Base-by-base conservation (phyloP, 140 eudicot species). In the Stevia rebaudiana region DNA sequence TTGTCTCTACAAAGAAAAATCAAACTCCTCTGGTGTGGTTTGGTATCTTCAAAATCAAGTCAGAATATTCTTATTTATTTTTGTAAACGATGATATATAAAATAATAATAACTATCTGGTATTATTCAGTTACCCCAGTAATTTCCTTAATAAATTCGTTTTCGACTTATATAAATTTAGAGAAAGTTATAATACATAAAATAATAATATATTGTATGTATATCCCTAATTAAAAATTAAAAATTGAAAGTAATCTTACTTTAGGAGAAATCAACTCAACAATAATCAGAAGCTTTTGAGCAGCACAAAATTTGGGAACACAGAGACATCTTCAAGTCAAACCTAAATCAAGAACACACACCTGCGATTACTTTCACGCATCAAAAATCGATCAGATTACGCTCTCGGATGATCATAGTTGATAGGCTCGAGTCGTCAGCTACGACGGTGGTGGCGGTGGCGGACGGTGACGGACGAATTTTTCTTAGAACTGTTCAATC, bases 371-470 rank as follows among this genome's bases (percentile, higher is more conserved):
- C 79, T 74, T 74, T 36, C 63, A 74, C 79, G 74, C 74, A 31
- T 58, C 69, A 58, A 12, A 3, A 48, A 37, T 47, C 63, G 22
- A 24, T 57, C 15, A 36, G 69, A 67, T 74, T 67, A 74, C 64
- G 64, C 55, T 24, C 60, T 78, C 80, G 82, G 86, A 80, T 84
- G 90, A 78, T 84, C 87, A 75, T 63, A 47, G 73, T 43, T 64
- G 70, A 80, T 63, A 17, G 72, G 61, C 50, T 70, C 24, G 67
- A 69, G 65, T 49, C 88, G 76, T 79, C 85, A 78, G 85, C 74
- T 78, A 44, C 81, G 78, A 80, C 80, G 80, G 81, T 74, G 65
- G 43, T 52, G 47, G 36, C 54, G 42, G 79, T 57, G 47, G 67
- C 12, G 54, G 73, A 42, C 70, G 78, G 82, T 59, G 80, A 58